Base-by-base conservation (phyloP, 495 filamentous ascomycete species). In the Sordaria brevicollis region DNA sequence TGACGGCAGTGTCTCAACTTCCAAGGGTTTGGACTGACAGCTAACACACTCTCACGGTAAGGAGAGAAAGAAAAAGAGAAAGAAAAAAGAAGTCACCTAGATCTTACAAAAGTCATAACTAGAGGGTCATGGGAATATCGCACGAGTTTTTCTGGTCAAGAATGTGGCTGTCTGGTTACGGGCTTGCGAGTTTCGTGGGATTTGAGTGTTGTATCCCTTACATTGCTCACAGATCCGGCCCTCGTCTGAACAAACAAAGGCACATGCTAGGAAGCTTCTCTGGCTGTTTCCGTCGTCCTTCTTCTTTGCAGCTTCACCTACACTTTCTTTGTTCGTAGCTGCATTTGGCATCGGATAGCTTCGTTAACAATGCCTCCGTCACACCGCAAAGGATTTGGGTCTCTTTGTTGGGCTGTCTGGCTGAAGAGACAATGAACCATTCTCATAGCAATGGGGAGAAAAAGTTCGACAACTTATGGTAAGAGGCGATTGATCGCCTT, bases 301-400 rank as follows among this genome's bases (percentile, higher is more conserved):
- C 74, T 75, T 34, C 70, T 79, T 3, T 82, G 83, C 65, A 82
- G 83, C 33, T 79, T 77, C 71, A 66, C 85, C 7, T 31, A 21
- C 0, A 8, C 49, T 62, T n/a, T 13, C 49, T 62, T 62, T 62
- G 49, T 62, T 62, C n/a, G 33, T 13, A 62, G 49, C 49, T 31
- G 25, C 49, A 62, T 62, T 62, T 62, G 49, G 49, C 49, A 62
- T 62, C 49, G 21, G 49, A 17, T 17, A 62, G 49, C 25, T 62
- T 25, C 33, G 25, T 31, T 17, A 29, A 62, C 49, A 62, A 62
- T 62, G 49, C 25, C 49, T 62, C 49, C 21, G 29, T 62, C 13
- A 31, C 49, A 3, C 33, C 5, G 49, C 49, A 62, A 62, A 62
- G 49, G 71, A 76, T 15, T 71, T 65, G 13, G 81, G 86, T n/a